Percentiles rank a stretch among this genome's conserved stretches.
Conservation (phyloP, 164 flowering plant species). For the Echeveria elegans region DNA sequence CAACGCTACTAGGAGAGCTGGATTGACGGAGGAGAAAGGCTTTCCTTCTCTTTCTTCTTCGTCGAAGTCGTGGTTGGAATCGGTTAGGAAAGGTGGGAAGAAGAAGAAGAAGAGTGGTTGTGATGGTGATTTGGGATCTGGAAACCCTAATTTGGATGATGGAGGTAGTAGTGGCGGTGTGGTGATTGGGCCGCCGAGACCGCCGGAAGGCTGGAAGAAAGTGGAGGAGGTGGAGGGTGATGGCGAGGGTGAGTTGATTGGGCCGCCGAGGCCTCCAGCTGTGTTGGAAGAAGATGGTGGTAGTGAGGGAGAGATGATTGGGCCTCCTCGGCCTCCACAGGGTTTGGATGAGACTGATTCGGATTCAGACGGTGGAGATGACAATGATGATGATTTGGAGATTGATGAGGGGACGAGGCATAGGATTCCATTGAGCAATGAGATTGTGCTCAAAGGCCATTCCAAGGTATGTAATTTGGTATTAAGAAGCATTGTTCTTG, state of each 20-base stretch:
- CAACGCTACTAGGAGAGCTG: conserved; percentile 60
- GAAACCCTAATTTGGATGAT: conserved; percentile 9
- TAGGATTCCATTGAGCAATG: conserved; percentile 78
- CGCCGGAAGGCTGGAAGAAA: conserved; percentile 12
- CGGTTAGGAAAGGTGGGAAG: conserved; percentile 33
- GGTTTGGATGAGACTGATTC: conserved; percentile 3
- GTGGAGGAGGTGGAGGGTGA: conserved; percentile 18
- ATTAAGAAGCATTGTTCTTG: no score
- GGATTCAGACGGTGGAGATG: conserved; percentile 24
- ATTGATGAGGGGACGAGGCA: conserved; percentile 32
- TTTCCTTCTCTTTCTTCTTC: conserved; percentile 46
- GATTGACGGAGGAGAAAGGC: conserved; percentile 7
- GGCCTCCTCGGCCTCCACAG: background rate
- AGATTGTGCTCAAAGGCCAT: conserved; percentile 88
- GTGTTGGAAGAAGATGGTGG: conserved; percentile 9
- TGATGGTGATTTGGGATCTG: background rate
- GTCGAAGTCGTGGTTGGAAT: conserved; percentile 37
- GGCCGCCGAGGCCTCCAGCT: conserved; percentile 52
- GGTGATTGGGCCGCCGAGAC: conserved; percentile 34
- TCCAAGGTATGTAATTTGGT: conserved; percentile 50
- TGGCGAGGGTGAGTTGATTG: conserved; percentile 37
- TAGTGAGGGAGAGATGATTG: conserved; percentile 11
- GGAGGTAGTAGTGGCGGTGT: conserved; percentile 17
- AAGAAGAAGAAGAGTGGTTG: background rate
- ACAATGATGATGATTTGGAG: conserved; percentile 19